Conservation (phyloP, 192 early-diverging fungal species). For the Coemansia biformis region DNA sequence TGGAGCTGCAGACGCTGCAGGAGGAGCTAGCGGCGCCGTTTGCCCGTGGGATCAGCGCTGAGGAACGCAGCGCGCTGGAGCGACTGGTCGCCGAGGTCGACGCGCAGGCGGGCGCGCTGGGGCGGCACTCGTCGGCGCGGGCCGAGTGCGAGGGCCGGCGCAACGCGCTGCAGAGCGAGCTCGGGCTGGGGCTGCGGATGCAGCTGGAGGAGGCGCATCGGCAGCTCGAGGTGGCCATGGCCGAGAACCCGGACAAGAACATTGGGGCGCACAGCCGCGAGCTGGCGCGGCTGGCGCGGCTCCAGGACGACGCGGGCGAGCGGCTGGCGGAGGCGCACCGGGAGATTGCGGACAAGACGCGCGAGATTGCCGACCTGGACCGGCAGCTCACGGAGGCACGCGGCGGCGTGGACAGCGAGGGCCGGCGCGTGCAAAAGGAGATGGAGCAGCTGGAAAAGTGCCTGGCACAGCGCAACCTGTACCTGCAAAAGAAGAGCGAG, state of each 20-base stretch:
- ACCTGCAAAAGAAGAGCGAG: constrained; percentile 83
- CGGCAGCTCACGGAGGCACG: constrained; percentile 36
- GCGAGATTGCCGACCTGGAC: constrained; percentile 49
- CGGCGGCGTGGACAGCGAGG: constrained; percentile 26
- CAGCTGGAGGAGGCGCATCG: constrained; percentile 61
- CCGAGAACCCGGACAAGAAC: constrained; percentile 48
- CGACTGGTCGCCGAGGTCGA: constrained; percentile 53
- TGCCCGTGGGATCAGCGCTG: constrained; percentile 47
- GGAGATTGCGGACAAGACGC: constrained; percentile 39
- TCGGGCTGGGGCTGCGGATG: constrained; percentile 64
- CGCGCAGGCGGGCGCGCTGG: constrained; percentile 53
- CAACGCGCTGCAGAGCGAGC: constrained; percentile 65
- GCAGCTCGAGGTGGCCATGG: constrained; percentile 54
- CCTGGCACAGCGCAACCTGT: constrained; percentile 61
- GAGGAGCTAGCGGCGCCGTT: constrained; percentile 59
- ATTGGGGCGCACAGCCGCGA: constrained; percentile 37
- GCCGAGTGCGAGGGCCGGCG: constrained; percentile 66
- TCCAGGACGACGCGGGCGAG: constrained; percentile 24
- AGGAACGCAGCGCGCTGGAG: constrained; percentile 54
- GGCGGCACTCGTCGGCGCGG: constrained; percentile 50
- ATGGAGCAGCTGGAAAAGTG: constrained; percentile 64
- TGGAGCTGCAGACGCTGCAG: constrained; percentile 54
- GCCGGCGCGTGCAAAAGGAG: constrained; percentile 26
- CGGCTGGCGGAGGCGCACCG: constrained; percentile 28
- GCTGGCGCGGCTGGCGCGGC: constrained; percentile 24